phyloP scores from a whole-genome alignment of 352 stramenopile species.

The Pythium coloratum region DNA sequence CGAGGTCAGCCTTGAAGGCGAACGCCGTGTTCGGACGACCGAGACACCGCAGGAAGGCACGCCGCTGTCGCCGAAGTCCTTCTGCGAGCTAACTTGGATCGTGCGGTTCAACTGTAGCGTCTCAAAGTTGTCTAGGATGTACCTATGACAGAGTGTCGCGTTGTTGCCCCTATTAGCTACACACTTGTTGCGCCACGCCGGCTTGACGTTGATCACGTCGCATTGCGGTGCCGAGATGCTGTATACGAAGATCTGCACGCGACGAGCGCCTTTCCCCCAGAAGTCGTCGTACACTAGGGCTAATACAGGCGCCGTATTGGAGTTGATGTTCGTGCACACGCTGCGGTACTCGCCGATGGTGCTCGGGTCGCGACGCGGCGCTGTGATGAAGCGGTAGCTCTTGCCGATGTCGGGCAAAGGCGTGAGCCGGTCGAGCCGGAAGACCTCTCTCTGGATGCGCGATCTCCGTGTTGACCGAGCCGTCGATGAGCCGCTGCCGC shows the following conservation, averaged over 20 bases:
- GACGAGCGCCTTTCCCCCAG: constrained; percentile 28
- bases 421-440: constrained; percentile 13
- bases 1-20: constrained; percentile 54
- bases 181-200: constrained; percentile 29
- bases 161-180: constrained; percentile 30
- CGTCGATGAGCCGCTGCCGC: constrained; percentile 16
- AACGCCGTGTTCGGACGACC: constrained; percentile 38
- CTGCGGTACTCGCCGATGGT: constrained; percentile 31
- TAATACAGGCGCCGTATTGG: constrained; percentile 28
- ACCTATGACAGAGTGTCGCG: constrained; percentile 36
- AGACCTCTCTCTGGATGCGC: constrained; percentile 1
- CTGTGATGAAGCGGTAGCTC: constrained; percentile 28
- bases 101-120: constrained; percentile 29
- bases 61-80: constrained; percentile 42
- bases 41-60: constrained; percentile 53
- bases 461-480: constrained; percentile 31
- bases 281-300: constrained; percentile 33
- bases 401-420: constrained; percentile 30
- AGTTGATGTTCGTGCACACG: constrained; percentile 31
- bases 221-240: constrained; percentile 40
- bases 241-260: constrained; percentile 28
- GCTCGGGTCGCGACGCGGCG: constrained; percentile 18
- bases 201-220: constrained; percentile 31
- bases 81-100: constrained; percentile 34
- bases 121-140: constrained; percentile 51